phyloP scores from a whole-genome alignment of 768 basidiomycete genomes.

The Filobasidium wieringae region DNA sequence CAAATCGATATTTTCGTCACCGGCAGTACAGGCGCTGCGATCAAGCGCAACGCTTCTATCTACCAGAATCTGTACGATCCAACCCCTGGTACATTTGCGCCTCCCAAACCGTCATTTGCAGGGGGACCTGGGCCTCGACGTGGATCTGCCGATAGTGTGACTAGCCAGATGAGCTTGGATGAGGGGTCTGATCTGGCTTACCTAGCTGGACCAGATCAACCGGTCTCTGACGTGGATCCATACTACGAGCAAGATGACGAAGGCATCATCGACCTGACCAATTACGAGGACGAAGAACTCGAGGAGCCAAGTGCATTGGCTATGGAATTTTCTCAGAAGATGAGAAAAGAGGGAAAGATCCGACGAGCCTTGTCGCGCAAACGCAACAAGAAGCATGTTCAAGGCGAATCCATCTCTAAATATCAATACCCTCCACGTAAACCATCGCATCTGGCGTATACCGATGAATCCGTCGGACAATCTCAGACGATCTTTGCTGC shows the following conservation, averaged over 20 bases:
- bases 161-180: slow-evolving; percentile 21
- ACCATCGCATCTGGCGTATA: background rate
- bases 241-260: slow-evolving; percentile 16
- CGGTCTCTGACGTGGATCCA: slow-evolving; percentile 4
- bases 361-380: slow-evolving; percentile 46
- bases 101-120: slow-evolving; percentile 33
- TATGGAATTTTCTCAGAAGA: slow-evolving; percentile 43
- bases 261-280: slow-evolving; percentile 52
- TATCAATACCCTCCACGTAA: background rate
- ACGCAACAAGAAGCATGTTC: slow-evolving; percentile 14
- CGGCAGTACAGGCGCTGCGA: slow-evolving; percentile 25
- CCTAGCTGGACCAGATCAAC: slow-evolving; percentile 12
- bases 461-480: too few species aligned
- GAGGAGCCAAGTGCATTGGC: slow-evolving; percentile 50
- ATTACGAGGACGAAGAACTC: slow-evolving; percentile 65
- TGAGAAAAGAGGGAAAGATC: slow-evolving; percentile 55
- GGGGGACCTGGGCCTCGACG: slow-evolving; percentile 12
- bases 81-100: slow-evolving; percentile 15
- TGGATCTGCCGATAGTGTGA: slow-evolving; percentile 23
- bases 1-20: slow-evolving; percentile 67
- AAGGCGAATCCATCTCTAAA: background rate
- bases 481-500: too few species aligned
- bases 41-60: background rate
- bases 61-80: slow-evolving; percentile 3
- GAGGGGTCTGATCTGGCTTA: slow-evolving; percentile 15